A percentile compares a stretch with the other conserved stretches of the same genome.
These are phyloP conservation scores for Talaromyces verruculosus DNA, from an alignment of 2,329 filamentous ascomycete genomes.

Conservation along the genomic window DNA sequence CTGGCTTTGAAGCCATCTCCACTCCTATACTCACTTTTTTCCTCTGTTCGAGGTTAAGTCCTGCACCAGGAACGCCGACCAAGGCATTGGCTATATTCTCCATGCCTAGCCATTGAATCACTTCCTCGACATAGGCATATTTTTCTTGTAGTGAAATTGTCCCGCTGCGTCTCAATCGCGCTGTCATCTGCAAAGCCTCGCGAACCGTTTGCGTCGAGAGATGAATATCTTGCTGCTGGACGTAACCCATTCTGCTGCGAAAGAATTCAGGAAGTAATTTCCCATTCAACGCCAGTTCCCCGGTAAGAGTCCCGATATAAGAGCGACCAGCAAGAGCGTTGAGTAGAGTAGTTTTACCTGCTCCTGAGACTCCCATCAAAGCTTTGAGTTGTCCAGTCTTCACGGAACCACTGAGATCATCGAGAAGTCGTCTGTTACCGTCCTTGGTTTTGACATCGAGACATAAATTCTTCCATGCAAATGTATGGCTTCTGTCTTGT, in stretches of 20 bases:
- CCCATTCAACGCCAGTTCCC: slow-evolving; percentile 64
- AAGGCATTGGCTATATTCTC: slow-evolving; percentile 66
- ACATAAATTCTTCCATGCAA: slow-evolving; percentile 54
- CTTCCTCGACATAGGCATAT: slow-evolving; percentile 64
- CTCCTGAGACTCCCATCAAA: slow-evolving; percentile 58
- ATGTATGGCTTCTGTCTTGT: not conserved
- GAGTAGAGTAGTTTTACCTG: slow-evolving; percentile 80
- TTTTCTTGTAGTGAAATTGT: slow-evolving; percentile 60
- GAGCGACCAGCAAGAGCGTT: slow-evolving; percentile 69
- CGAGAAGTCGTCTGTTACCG: slow-evolving; percentile 46
- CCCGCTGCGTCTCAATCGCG: slow-evolving; percentile 61
- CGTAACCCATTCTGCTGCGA: slow-evolving; percentile 63
- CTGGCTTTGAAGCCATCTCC: slow-evolving; percentile 35
- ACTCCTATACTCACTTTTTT: slow-evolving; percentile 42
- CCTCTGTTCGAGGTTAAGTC: slow-evolving; percentile 56
- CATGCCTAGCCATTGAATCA: slow-evolving; percentile 63
- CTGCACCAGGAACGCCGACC: slow-evolving; percentile 60
- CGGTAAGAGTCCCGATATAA: slow-evolving; percentile 63
- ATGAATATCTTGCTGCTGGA: slow-evolving; percentile 65
- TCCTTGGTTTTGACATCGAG: slow-evolving; percentile 51
- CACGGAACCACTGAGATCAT: slow-evolving; percentile 50
- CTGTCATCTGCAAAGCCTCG: slow-evolving; percentile 65
- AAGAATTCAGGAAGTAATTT: slow-evolving; percentile 58
- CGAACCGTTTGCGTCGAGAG: slow-evolving; percentile 62
- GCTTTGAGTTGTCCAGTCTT: slow-evolving; percentile 51